phyloP scores from a whole-genome alignment of 306 rosid genomes.

The Prunus armeniaca region DNA sequence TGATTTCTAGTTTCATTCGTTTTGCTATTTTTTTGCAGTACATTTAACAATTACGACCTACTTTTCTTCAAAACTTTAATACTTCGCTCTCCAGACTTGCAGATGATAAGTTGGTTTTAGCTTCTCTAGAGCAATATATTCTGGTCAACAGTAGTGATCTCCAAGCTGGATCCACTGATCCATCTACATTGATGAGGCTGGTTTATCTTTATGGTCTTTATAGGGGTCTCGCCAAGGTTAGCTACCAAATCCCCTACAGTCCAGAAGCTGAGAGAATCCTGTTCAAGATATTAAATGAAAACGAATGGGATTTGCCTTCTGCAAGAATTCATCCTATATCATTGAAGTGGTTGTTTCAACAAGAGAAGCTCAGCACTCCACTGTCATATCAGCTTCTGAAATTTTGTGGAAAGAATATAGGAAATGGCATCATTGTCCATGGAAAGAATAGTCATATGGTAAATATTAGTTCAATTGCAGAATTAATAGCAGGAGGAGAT shows the following conservation, averaged over 20 bases:
- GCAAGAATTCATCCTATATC: constrained; percentile 67
- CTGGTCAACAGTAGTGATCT: constrained; percentile 52
- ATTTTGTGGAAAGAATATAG: constrained; percentile 52
- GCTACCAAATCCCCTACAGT: constrained; percentile 58
- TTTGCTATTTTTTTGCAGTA: neutral
- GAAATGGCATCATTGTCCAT: constrained; percentile 30
- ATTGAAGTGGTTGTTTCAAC: constrained; percentile 89
- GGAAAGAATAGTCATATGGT: constrained; percentile 41
- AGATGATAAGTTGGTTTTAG: constrained; percentile 80
- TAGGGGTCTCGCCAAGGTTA: constrained; percentile 59
- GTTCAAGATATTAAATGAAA: constrained; percentile 53
- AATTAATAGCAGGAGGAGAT: constrained; percentile 64
- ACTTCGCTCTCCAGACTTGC: constrained; percentile 61
- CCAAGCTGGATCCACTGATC: constrained; percentile 35
- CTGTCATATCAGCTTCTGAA: constrained; percentile 66
- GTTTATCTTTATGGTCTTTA: constrained; percentile 70
- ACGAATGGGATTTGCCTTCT: constrained; percentile 71
- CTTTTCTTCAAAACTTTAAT: constrained; percentile 27
- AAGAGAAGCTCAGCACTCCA: constrained; percentile 54
- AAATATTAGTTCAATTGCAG: constrained; percentile 58
- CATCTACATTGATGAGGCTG: constrained; percentile 45
- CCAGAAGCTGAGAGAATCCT: constrained; percentile 72
- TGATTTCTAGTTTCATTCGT: constrained; percentile 1
- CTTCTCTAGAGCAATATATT: constrained; percentile 82
- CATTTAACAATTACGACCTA: constrained; percentile 4